Evolutionary conservation across 176 grass and related monocot species (phyloP), one percentile per base, ranked within the genome.

Genomic region (Oryza glaberrima): DNA sequence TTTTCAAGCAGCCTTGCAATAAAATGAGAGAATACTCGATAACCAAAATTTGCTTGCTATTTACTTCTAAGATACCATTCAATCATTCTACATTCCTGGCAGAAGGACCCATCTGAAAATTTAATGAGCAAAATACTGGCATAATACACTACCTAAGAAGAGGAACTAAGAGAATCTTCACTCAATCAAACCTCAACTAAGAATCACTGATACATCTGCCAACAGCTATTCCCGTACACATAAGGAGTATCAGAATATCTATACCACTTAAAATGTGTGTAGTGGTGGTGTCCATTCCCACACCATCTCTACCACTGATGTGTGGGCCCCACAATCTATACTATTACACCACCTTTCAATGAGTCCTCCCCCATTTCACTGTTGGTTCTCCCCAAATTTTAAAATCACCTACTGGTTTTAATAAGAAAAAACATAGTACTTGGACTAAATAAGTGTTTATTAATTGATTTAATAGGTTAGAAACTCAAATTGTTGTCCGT

Each of bases 21-120:
- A 38, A 67, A 67, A 82, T 38, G 78, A 80, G 68, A 67, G 11
- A 56, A 66, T 44, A 72, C 54, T 69, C 60, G 20, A 77, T 43
- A 65, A 45, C 40, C 34, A 75, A 38, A 34, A 58, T 44, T 26
- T 47, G 20, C 10, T 69, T 76, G 28, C 16, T 69, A 46, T 78
- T 74, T 71, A 52, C n/a, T 72, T 65, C 15, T 26, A 75, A 78
- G 58, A 44, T 70, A 84, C 20, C 36, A 86, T 73, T 83, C 48
- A 86, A 40, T 34, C 67, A 73, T 65, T 61, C 72, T 69, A 26
- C 11, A 36, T 79, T 20, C 32, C 80, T 87, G 66, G 72, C 70
- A 83, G 70, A 77, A 80, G 20, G 72, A 88, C 65, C 63, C 47
- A 73, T 79, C 65, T 7, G 83, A 76, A 70, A 65, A 43, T 22